These are phyloP conservation scores for Phytophthora chlamydospora DNA, from an alignment of 352 stramenopile genomes.

Conservation along the genomic window DNA sequence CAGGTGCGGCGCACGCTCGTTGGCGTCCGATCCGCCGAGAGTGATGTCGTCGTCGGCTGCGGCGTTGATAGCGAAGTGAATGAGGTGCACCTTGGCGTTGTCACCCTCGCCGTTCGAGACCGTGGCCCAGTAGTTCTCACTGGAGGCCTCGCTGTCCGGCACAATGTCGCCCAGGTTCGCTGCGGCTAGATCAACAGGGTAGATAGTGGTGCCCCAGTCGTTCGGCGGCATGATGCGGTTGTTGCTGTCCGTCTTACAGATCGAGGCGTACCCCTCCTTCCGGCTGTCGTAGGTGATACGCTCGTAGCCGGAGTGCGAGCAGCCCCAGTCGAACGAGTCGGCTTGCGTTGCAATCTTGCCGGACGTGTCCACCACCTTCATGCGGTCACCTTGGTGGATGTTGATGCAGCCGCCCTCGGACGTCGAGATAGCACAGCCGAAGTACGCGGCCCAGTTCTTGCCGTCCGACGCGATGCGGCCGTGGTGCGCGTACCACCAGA, in stretches of 20 bases:
- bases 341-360: slow-evolving; percentile 43
- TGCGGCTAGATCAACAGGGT: slow-evolving; percentile 54
- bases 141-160: slow-evolving; percentile 28
- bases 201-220: slow-evolving; percentile 60
- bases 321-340: slow-evolving; percentile 64
- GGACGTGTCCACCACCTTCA: slow-evolving; percentile 60
- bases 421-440: slow-evolving; percentile 59
- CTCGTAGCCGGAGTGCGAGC: slow-evolving; percentile 68
- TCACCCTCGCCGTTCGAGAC: slow-evolving; percentile 57
- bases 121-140: slow-evolving; percentile 66
- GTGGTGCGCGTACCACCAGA: slow-evolving; percentile 77
- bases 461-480: slow-evolving; percentile 63
- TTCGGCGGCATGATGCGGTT: slow-evolving; percentile 72
- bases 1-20: slow-evolving; percentile 59
- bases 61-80: slow-evolving; percentile 60
- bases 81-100: slow-evolving; percentile 61
- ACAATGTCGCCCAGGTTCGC: slow-evolving; percentile 64
- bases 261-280: slow-evolving; percentile 48
- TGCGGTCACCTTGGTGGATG: slow-evolving; percentile 72
- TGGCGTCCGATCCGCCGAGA: slow-evolving; percentile 51
- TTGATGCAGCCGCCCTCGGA: slow-evolving; percentile 67
- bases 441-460: slow-evolving; percentile 71
- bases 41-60: slow-evolving; percentile 54
- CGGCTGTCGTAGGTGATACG: slow-evolving; percentile 62
- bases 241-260: slow-evolving; percentile 76